phyloP scores from a whole-genome alignment of 495 filamentous ascomycete genomes.

The Durotheca rogersii region DNA sequence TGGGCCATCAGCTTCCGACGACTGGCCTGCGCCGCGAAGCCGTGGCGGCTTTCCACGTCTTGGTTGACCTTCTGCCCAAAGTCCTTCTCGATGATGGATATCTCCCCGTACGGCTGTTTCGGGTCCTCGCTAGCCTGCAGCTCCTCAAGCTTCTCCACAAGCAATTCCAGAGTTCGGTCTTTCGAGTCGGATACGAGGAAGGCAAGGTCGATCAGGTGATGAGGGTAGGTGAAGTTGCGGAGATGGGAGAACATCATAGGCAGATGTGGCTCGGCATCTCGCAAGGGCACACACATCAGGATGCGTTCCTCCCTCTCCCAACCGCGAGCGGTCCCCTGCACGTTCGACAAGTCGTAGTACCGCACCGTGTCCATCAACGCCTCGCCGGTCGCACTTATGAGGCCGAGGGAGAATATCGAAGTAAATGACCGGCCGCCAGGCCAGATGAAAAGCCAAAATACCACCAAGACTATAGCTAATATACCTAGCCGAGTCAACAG shows the following conservation, averaged over 20 bases:
- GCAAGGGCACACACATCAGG: conserved; percentile 88
- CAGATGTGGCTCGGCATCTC: conserved; percentile 90
- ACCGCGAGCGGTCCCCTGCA: conserved; percentile 82
- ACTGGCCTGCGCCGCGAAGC: conserved; percentile 93
- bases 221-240: conserved; percentile 94
- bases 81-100: conserved; percentile 97
- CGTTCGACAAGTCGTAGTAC: conserved; percentile 91
- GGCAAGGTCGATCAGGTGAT: conserved; percentile 92
- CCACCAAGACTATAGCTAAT: conserved; percentile 48
- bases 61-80: conserved; percentile 98
- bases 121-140: conserved; percentile 79
- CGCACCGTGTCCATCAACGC: conserved; percentile 88
- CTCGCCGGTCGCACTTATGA: conserved; percentile 67
- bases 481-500: conserved; percentile 67
- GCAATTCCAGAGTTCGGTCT: conserved; percentile 77
- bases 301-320: conserved; percentile 97
- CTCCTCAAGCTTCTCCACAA: conserved; percentile 70
- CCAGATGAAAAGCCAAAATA: conserved; percentile 66
- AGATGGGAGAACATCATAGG: conserved; percentile 98
- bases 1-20: conserved; percentile 97
- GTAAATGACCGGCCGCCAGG: conserved; percentile 64
- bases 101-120: conserved; percentile 86
- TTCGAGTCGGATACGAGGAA: conserved; percentile 98
- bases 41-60: conserved; percentile 95
- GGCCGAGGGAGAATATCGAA: conserved; percentile 69